phyloP scores from a whole-genome alignment of 306 rosid genomes.

The Ochetophila trinervis region DNA sequence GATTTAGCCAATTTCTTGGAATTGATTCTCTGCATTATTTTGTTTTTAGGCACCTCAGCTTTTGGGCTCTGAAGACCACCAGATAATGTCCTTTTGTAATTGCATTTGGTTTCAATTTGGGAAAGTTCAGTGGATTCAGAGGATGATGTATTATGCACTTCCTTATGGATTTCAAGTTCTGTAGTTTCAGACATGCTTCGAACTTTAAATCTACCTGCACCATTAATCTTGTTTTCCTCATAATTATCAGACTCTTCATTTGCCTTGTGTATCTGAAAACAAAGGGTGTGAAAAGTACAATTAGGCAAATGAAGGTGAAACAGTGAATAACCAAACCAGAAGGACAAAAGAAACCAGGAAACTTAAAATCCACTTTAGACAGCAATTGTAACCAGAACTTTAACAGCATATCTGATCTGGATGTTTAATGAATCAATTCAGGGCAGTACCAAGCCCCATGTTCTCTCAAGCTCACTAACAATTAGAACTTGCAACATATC shows the following conservation, averaged over 20 bases:
- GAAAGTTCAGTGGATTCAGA: slow-evolving; percentile 27
- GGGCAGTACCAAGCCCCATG: neutral
- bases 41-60: slow-evolving; percentile 62
- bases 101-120: slow-evolving; percentile 17
- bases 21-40: slow-evolving; percentile 77
- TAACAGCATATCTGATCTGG: neutral
- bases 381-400: neutral
- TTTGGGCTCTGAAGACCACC: slow-evolving; percentile 96
- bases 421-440: neutral
- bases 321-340: neutral
- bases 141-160: slow-evolving; percentile 35
- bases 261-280: slow-evolving; percentile 56
- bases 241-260: slow-evolving; percentile 55
- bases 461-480: neutral
- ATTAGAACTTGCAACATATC: too few relatives aligned
- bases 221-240: slow-evolving; percentile 33
- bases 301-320: slow-evolving; percentile 12
- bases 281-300: slow-evolving; percentile 3
- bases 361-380: neutral
- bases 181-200: slow-evolving; percentile 19
- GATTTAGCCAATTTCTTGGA: slow-evolving; percentile 72
- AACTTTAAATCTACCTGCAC: slow-evolving; percentile 9
- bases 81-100: slow-evolving; percentile 70
- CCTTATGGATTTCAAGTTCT: slow-evolving; percentile 24
- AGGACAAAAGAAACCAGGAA: neutral